phyloP scores from a whole-genome alignment of 805 yeast species.

The Priceomyces melissophilus region DNA sequence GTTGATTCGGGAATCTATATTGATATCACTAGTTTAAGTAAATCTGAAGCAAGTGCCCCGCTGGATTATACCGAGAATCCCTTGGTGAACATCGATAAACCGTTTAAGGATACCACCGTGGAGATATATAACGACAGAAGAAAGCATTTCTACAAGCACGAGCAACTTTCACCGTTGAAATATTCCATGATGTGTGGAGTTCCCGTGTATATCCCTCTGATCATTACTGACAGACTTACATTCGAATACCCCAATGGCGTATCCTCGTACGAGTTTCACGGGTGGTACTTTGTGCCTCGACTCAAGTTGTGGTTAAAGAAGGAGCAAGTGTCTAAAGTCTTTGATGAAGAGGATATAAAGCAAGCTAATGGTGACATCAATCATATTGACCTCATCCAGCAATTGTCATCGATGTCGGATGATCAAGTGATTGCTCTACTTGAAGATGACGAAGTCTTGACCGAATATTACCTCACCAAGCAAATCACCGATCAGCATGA shows the following conservation, averaged over 20 bases:
- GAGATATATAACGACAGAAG: conserved; percentile 48
- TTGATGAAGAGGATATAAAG: conserved; percentile 8
- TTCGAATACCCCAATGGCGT: conserved; percentile 18
- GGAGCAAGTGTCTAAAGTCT: conserved; percentile 8
- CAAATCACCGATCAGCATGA: conserved; percentile 18
- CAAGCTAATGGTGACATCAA: conserved; percentile 9
- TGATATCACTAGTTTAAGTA: conserved; percentile 50
- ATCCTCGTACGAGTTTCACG: conserved; percentile 12
- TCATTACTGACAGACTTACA: conserved; percentile 13
- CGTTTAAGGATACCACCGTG: conserved; percentile 17
- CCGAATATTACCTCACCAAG: conserved; percentile 18
- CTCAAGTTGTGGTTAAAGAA: conserved; percentile 15
- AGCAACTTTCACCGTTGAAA: conserved; percentile 50
- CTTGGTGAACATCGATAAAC: conserved; percentile 7
- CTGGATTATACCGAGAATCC: conserved; percentile 10
- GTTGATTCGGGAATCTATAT: conserved; percentile 55
- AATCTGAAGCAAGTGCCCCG: conserved; percentile 14
- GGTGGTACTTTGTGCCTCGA: conserved; percentile 14
- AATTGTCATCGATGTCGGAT: conserved; percentile 11
- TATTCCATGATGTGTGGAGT: conserved; percentile 53
- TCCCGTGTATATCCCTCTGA: conserved; percentile 18
- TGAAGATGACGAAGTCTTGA: conserved; percentile 14
- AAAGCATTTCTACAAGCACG: conserved; percentile 48
- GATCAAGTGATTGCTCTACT: conserved; percentile 14
- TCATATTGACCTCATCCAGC: conserved; percentile 3